A percentile compares a stretch with the other conserved stretches of the same genome.
Conservation (phyloP, 1,284 basidiomycete genomes). For the Mycena citricolor region DNA sequence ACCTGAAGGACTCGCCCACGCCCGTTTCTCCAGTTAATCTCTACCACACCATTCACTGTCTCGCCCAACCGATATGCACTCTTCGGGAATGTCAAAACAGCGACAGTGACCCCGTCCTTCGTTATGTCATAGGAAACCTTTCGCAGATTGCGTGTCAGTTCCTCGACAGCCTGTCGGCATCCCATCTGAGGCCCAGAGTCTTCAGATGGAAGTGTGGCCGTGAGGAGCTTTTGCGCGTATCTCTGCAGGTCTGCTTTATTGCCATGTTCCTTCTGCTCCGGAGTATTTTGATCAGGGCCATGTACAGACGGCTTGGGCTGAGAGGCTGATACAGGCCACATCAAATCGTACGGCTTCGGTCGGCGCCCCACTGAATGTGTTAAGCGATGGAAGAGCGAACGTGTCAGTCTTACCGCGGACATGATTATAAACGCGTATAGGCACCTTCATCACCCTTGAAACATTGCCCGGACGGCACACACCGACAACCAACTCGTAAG, state of each 20-base stretch:
- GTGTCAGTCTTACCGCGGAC: conserved; percentile 67
- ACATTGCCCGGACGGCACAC: conserved; percentile 67
- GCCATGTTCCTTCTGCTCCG: too few species aligned
- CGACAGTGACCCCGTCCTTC: conserved; percentile 85
- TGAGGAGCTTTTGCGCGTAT: conserved; percentile 49
- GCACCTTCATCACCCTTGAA: conserved; percentile 85
- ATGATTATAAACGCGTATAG: conserved; percentile 84
- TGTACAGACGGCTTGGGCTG: too few species aligned
- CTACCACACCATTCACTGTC: conserved; percentile 84
- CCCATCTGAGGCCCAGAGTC: too few species aligned
- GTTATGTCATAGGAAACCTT: conserved; percentile 93
- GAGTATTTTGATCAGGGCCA: too few species aligned
- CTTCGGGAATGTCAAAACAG: conserved; percentile 88
- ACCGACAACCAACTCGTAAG: conserved; percentile 87
- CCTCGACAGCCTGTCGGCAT: conserved; percentile 89
- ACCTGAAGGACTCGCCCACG: conserved; percentile 75
- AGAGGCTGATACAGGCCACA: conserved; percentile 79
- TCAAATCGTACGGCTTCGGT: conserved; percentile 61
- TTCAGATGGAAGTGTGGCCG: too few species aligned
- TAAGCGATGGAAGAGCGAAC: conserved; percentile 13
- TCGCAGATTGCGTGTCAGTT: conserved; percentile 83
- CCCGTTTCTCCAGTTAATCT: conserved; percentile 68
- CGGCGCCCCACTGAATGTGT: conserved; percentile 48
- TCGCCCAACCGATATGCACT: conserved; percentile 88
- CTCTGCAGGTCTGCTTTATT: conserved; percentile 36